These are phyloP conservation scores for Pseudonectria buxi DNA, from an alignment of 2,329 filamentous ascomycete genomes.

Conservation along the genomic window DNA sequence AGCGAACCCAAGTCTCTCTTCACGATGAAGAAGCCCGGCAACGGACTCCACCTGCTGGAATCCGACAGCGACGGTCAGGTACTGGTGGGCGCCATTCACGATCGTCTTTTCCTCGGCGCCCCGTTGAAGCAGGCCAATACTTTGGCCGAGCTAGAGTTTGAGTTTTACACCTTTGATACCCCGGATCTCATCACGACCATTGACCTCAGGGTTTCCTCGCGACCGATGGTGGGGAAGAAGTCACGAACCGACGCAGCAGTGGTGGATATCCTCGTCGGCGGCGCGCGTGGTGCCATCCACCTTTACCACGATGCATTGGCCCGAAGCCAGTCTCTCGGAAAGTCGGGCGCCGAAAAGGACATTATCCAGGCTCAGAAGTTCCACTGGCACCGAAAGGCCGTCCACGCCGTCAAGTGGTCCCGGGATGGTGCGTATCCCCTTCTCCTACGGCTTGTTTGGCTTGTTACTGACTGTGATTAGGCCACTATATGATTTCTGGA, in stretches of 20 bases:
- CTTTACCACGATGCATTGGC: constrained; percentile 71
- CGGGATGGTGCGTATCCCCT: constrained; percentile 59
- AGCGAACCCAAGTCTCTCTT: constrained; percentile 30
- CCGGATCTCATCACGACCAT: constrained; percentile 61
- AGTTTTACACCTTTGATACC: constrained; percentile 51
- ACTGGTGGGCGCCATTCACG: constrained; percentile 39
- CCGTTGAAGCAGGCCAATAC: constrained; percentile 14
- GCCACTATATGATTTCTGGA: constrained; percentile 90
- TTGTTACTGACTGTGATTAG: constrained; percentile 39
- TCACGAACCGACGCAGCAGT: constrained; percentile 26
- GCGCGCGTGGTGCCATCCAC: constrained; percentile 68
- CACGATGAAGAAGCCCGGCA: constrained; percentile 28
- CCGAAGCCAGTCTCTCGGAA: constrained; percentile 43
- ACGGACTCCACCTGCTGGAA: constrained; percentile 37
- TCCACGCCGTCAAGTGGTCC: constrained; percentile 86
- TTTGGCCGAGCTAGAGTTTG: constrained; percentile 35
- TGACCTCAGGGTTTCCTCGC: constrained; percentile 47
- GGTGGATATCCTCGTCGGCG: constrained; percentile 73
- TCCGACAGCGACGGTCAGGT: constrained; percentile 48
- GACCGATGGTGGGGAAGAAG: constrained; percentile 16
- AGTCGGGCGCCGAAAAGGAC: constrained; percentile 35
- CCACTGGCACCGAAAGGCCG: constrained; percentile 86
- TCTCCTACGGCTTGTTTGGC: background rate
- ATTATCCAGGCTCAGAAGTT: constrained; percentile 57
- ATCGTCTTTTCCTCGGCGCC: constrained; percentile 30